Evolutionary conservation across 306 rosid species (phyloP).

Genomic region (Trifolium subterraneum): DNA sequence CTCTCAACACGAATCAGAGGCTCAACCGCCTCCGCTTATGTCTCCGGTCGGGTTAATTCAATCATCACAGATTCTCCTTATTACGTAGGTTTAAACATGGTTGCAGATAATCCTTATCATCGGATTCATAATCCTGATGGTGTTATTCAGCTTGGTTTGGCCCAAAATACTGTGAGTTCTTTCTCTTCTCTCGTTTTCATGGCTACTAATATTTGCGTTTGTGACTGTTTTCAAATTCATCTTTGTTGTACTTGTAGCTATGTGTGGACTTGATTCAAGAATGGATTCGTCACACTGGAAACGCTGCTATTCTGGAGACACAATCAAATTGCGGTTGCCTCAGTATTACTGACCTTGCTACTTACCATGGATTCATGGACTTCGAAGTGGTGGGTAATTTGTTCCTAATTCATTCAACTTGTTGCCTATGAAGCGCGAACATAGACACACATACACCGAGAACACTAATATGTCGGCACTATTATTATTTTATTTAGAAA

Average conservation of each 20-base stretch:
- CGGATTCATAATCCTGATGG: conserved; percentile 67
- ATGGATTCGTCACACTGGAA: conserved; percentile 68
- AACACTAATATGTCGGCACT: too few species aligned
- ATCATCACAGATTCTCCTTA: conserved; percentile 51
- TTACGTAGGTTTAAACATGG: conserved; percentile 56
- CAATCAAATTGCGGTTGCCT: conserved; percentile 26
- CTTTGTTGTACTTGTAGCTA: conserved; percentile 48
- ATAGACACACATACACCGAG: too few species aligned
- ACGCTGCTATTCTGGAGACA: conserved; percentile 53
- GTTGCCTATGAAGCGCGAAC: neutral
- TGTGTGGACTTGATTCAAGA: conserved; percentile 67
- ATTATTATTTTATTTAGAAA: too few species aligned
- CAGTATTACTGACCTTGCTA: conserved; percentile 28
- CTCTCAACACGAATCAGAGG: conserved; percentile 52
- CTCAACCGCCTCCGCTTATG: conserved; percentile 51
- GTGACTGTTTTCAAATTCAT: neutral
- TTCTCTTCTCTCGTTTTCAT: neutral
- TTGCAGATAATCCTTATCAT: conserved; percentile 67
- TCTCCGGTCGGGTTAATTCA: conserved; percentile 64
- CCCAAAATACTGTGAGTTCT: conserved; percentile 71
- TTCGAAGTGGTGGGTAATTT: conserved; percentile 40
- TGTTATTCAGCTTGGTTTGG: conserved; percentile 69
- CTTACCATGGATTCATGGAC: conserved; percentile 45
- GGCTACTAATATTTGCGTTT: neutral
- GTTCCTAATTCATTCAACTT: neutral